Evolutionary conservation across 2,329 filamentous ascomycete species (phyloP), one percentile per base, ranked within the genome.

Genomic region (Hymenoscyphus infarciens): DNA sequence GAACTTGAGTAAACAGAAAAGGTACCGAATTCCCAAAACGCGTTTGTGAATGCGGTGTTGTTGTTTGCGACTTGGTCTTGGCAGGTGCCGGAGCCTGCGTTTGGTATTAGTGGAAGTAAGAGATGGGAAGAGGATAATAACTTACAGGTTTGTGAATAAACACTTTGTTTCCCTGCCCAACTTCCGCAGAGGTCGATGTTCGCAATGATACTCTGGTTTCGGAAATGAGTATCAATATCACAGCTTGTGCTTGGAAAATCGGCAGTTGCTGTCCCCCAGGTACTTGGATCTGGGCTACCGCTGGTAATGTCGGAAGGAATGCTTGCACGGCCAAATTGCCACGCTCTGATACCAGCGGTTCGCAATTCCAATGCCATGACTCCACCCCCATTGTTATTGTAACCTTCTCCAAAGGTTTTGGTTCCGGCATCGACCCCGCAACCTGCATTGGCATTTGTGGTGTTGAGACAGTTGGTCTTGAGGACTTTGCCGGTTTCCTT

Each of bases 171-270:
- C 81, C 91, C 91, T 5, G 92, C 92, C 92, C 92, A 97, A 73
- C 88, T 85, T 29, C 93, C 93, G 76, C 93, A 97, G 73, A 96
- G 89, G 38, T 89, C 90, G 2, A 88, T 95, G 77, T 94, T 87
- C 74, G 94, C 87, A 69, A 94, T 85, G 68, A 97, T 87, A 71
- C 88, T 84, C 79, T 96, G 83, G 65, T 89, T 78, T 64, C 79
- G 79, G 78, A 97, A 96, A 75, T 88, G 83, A 1, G 76, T 71
- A 62, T 85, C 79, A 66, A 96, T 89, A 70, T 93, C 78, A 77
- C 94, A 97, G 22, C 74, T 65, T 61, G 80, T 82, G 60, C 78
- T 80, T 22, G 82, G 82, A 59, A 82, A 78, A 62, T 78, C 71
- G 1, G 78, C 79, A 64, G 77, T 77, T 0, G 81, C 79, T 10